Evolutionary conservation across 2,329 filamentous ascomycete species (phyloP).

Genomic region (Cladosporium sp.): DNA sequence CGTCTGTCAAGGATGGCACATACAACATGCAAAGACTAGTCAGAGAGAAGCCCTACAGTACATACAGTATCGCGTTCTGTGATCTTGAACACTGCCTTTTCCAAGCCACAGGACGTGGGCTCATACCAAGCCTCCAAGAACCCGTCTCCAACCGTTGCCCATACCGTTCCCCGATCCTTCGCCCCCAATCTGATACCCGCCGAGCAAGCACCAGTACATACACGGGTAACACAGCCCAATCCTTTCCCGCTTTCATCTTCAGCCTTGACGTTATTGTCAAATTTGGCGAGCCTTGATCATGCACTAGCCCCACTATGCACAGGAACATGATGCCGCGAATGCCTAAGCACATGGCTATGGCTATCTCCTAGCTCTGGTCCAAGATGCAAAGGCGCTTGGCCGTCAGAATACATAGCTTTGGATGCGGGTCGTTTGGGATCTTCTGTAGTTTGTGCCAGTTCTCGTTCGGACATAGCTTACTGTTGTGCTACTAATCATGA

Average conservation of each 20-base stretch:
- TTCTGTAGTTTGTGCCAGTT: neutral
- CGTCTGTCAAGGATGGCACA: constrained; percentile 5
- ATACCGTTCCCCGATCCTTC: neutral
- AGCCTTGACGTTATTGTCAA: constrained; percentile 1
- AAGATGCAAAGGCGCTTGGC: constrained; percentile 5
- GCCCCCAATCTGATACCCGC: neutral
- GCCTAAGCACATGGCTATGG: constrained; percentile 9
- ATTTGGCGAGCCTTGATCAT: constrained; percentile 5
- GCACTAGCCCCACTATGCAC: neutral
- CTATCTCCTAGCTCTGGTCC: constrained; percentile 6
- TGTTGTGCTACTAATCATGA: neutral
- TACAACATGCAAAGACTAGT: neutral
- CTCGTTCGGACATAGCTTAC: neutral
- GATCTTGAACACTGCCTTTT: neutral
- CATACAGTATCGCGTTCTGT: neutral
- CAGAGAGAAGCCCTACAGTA: neutral
- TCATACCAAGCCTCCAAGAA: constrained; percentile 5
- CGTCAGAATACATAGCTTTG: neutral
- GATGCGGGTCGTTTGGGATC: neutral
- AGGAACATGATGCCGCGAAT: constrained; percentile 5
- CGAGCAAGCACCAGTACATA: neutral
- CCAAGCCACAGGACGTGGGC: neutral
- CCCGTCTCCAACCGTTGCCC: neutral
- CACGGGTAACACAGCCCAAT: neutral
- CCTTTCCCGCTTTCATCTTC: constrained; percentile 5